Evolutionary conservation across 169 alveolate genomes (phyloP), one percentile per base, ranked within the genome.

Genomic region (Cardiosporidium cionae): DNA sequence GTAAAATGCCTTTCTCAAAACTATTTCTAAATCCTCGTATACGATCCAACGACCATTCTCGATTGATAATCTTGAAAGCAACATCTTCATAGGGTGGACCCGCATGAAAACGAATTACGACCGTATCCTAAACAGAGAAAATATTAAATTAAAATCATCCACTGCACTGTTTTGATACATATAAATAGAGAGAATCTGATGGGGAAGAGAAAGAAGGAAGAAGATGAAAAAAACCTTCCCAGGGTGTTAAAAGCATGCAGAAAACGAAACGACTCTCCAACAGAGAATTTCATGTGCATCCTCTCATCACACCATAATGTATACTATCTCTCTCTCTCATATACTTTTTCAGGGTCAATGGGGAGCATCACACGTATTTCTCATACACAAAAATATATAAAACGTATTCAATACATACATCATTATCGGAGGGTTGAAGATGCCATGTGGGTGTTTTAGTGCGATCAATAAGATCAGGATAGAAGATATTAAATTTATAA

Each of bases 11-110:
- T 2, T 84, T 79, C 69, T 82, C 87, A 37, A 82, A 82, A n/a
- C 74, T 82, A 68, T 72, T 76, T 1, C 87, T 73, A 64, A 82
- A 82, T 34, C 87, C 87, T 16, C 52, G 44, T 53, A 67, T 71
- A 28, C 81, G 69, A 62, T 79, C 78, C 44, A 76, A 44, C 32
- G 93, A 95, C 99, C 99, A 97, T 83, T 97, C 99, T 33, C 93
- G 93, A 82, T 94, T 92, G 3, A 95, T 84, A 64, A 97, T 95
- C 82, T 94, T 92, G 86, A 97, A 97, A 33, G 99, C 98, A 25
- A 97, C 86, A 77, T 96, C 99, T 74, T 93, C 96, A 85, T 97
- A 97, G 31, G 99, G 99, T 0, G 97, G 97, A 0, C 99, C 99
- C 0, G 98, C 98, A 68, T 90, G 92, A 86, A 97, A 97, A 53